A percentile compares a stretch with the other conserved stretches of the same genome.
phyloP scores from a whole-genome alignment of 1,284 basidiomycete species.

The Cryptococcus sp. region DNA sequence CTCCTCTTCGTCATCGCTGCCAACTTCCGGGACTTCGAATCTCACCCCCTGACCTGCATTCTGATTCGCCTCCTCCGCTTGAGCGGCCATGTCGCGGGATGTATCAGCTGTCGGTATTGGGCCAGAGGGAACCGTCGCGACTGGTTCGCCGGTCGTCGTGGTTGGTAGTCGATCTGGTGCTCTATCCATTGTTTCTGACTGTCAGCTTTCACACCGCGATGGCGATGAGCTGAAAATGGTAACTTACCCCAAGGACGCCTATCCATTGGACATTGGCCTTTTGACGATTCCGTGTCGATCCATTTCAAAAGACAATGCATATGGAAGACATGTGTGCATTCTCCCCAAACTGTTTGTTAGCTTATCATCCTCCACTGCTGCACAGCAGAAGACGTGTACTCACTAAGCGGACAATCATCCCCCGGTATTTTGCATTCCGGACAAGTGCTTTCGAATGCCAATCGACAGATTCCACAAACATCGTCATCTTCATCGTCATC shows the following conservation, averaged over 20 bases:
- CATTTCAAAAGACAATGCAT: slow-evolving; percentile 95
- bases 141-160: slow-evolving; percentile 31
- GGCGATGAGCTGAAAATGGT: background rate
- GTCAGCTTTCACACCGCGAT: background rate
- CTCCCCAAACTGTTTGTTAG: slow-evolving; percentile 69
- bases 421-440: slow-evolving; percentile 90
- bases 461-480: slow-evolving; percentile 89
- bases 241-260: slow-evolving; percentile 80
- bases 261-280: slow-evolving; percentile 93
- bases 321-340: slow-evolving; percentile 90
- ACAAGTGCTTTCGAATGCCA: slow-evolving; percentile 86
- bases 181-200: slow-evolving; percentile 38
- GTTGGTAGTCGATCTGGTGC: slow-evolving; percentile 42
- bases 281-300: slow-evolving; percentile 78
- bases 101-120: slow-evolving; percentile 15
- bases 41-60: too few relatives aligned
- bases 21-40: too few relatives aligned
- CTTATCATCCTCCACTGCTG: background rate
- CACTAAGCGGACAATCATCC: slow-evolving; percentile 93
- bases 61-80: background rate
- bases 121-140: slow-evolving; percentile 32
- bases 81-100: background rate
- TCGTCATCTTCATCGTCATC: slow-evolving; percentile 71
- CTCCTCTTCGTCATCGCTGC: background rate
- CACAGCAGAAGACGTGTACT: slow-evolving; percentile 39